Conservation (phyloP, 208 protist genomes). For the Acanthamoeba triangularis region DNA sequence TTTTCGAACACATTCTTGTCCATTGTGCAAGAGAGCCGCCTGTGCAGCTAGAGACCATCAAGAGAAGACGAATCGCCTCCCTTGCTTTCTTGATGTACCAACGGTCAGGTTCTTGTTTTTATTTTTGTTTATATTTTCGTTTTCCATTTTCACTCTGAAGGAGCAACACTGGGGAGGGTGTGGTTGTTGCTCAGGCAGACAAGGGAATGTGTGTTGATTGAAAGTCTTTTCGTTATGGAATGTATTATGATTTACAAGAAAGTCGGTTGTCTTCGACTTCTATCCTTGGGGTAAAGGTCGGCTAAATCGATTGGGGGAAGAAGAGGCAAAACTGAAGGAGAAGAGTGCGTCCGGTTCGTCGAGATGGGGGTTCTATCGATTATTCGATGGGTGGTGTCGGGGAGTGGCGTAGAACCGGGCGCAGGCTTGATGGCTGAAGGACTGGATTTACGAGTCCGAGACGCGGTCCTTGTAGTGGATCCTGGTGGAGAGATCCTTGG, state of each 20-base stretch:
- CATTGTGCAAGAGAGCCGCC: not conserved
- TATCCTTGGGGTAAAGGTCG: not conserved
- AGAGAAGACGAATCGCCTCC: not conserved
- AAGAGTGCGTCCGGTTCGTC: not conserved
- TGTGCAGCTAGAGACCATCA: not conserved
- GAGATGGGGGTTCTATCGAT: conserved; percentile 28
- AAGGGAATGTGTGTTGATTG: too few relatives aligned
- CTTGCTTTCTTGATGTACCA: not conserved
- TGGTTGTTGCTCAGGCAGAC: too few relatives aligned
- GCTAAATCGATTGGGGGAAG: not conserved
- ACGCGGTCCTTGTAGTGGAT: conserved; percentile 73
- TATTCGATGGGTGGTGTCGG: not conserved
- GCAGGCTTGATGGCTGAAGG: not conserved
- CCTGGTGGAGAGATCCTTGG: conserved; percentile 42
- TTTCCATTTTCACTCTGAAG: too few relatives aligned
- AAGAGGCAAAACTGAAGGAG: not conserved
- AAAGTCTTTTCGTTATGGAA: not conserved
- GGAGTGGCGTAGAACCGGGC: not conserved
- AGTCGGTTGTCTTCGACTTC: not conserved
- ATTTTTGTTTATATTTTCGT: not conserved
- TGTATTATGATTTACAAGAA: conserved; percentile 46
- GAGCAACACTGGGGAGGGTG: too few relatives aligned
- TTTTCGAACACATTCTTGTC: conserved; percentile 56
- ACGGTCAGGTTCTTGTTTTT: not conserved
- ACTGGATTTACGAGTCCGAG: conserved; percentile 36